Evolutionary conservation across 768 basidiomycete species (phyloP), one percentile per base, ranked within the genome.

Genomic region (Phlegmacium glaucopus): DNA sequence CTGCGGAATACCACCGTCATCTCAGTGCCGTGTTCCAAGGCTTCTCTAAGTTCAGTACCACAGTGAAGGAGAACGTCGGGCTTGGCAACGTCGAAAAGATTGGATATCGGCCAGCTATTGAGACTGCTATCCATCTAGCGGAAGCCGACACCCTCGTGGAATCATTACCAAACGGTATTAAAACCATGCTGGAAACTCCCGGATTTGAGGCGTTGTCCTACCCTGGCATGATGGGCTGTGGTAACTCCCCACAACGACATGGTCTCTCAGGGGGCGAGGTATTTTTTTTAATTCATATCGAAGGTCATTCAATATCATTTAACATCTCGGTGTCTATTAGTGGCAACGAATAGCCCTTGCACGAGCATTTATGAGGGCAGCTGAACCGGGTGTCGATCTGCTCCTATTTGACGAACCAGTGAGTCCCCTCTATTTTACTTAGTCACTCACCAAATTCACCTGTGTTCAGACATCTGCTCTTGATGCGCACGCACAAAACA

Each of bases 291-390:
- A 22, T 22, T 22, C 22, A 40, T 54, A 54, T 48, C 10, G 27
- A 28, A 12, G 15, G 26, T 13, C 29, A 6, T 46, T 25, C 36
- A 34, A 12, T n/a, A 27, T n/a, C 22, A 17, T 42, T n/a, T 22
- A 17, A 18, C 18, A 28, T 48, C 29, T 42, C 30, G 51, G 51
- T 50, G 37, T 18, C 17, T 42, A 44, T 51, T 60, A 91, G 87
- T 92, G 90, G 90, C 90, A 92, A 67, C 72, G 87, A 55, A 79
- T 94, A 47, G 90, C 92, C 13, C 77, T 94, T 41, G 87, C 90
- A 39, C 78, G 92, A 40, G 87, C 90, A 12, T 93, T 94, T 58
- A 90, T 93, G 86, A 75, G 90, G 50, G 85, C 87, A 40, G 77
- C 72, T 57, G 80, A 78, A 59, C 87, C 80, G 16, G 81, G 83